These are phyloP conservation scores for Suillus plorans DNA, from an alignment of 768 basidiomycete species.

Conservation along the genomic window DNA sequence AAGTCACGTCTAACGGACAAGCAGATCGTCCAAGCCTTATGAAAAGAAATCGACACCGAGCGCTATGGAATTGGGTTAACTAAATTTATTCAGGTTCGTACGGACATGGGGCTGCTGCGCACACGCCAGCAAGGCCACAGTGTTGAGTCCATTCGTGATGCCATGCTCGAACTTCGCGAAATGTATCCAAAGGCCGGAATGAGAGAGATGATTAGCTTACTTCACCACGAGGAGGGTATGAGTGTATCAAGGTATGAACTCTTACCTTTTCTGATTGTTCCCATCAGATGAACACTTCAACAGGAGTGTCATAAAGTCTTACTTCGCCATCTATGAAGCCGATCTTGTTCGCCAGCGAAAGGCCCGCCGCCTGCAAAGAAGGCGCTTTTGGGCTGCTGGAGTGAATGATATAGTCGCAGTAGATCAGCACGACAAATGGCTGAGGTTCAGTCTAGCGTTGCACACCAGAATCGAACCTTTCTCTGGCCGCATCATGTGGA, in stretches of 20 bases:
- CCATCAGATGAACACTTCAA: not conserved
- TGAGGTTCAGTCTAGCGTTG: not conserved
- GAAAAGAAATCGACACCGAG: not conserved
- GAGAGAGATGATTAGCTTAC: not conserved
- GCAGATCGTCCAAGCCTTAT: not conserved
- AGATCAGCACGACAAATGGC: not conserved
- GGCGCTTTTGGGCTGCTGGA: not conserved
- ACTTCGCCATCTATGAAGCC: not conserved
- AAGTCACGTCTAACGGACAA: not conserved
- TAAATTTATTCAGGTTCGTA: not conserved
- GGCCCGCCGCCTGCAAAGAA: not conserved
- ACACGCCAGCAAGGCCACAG: not conserved
- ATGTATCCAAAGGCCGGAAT: not conserved
- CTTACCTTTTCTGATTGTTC: not conserved
- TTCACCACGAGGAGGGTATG: not conserved
- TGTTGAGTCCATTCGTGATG: not conserved
- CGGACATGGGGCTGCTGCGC: not conserved
- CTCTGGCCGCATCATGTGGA: not conserved
- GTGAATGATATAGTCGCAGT: not conserved
- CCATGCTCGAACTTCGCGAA: not conserved
- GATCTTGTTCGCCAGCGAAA: not conserved
- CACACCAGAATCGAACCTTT: not conserved
- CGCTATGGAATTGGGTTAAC: not conserved
- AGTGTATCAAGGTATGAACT: not conserved
- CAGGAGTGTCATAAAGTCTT: not conserved